phyloP scores from a whole-genome alignment of 2,329 filamentous ascomycete genomes.

The Colletotrichum sp. region DNA sequence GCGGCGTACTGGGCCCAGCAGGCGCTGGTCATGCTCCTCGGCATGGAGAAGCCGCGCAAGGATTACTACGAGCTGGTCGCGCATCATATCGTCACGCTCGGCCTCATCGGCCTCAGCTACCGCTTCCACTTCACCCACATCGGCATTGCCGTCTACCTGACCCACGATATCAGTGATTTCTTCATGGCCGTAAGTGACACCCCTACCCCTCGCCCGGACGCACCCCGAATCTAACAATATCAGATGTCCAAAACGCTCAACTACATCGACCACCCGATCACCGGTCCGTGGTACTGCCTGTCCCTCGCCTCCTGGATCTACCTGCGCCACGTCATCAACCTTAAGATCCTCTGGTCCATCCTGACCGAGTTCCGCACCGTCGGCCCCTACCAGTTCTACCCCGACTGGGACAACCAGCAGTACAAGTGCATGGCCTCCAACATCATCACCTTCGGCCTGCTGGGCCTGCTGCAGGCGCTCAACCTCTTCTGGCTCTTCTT shows the following conservation, averaged over 20 bases:
- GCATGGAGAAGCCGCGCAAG: slow-evolving; percentile 75
- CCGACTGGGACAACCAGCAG: slow-evolving; percentile 62
- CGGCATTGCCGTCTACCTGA: slow-evolving; percentile 76
- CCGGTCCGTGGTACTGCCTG: slow-evolving; percentile 67
- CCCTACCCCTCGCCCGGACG: not conserved
- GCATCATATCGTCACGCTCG: slow-evolving; percentile 74
- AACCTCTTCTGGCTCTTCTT: slow-evolving; percentile 68
- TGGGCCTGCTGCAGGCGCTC: slow-evolving; percentile 59
- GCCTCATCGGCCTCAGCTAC: slow-evolving; percentile 72
- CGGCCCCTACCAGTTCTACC: slow-evolving; percentile 57
- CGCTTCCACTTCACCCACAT: slow-evolving; percentile 81
- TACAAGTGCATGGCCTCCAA: slow-evolving; percentile 64
- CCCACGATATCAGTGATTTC: slow-evolving; percentile 77
- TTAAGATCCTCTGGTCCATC: slow-evolving; percentile 62
- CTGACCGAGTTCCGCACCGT: slow-evolving; percentile 62
- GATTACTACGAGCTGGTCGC: slow-evolving; percentile 77
- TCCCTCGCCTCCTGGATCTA: slow-evolving; percentile 75
- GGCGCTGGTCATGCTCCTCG: slow-evolving; percentile 70
- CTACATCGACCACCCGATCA: slow-evolving; percentile 68
- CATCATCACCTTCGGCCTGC: slow-evolving; percentile 56
- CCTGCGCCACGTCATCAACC: slow-evolving; percentile 71
- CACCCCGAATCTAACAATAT: not conserved
- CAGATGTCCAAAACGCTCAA: slow-evolving; percentile 74
- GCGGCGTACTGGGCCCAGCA: slow-evolving; percentile 80
- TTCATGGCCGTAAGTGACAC: slow-evolving; percentile 69